Conservation (phyloP, 2,329 filamentous ascomycete species). For the Pseudonectria foliicola region DNA sequence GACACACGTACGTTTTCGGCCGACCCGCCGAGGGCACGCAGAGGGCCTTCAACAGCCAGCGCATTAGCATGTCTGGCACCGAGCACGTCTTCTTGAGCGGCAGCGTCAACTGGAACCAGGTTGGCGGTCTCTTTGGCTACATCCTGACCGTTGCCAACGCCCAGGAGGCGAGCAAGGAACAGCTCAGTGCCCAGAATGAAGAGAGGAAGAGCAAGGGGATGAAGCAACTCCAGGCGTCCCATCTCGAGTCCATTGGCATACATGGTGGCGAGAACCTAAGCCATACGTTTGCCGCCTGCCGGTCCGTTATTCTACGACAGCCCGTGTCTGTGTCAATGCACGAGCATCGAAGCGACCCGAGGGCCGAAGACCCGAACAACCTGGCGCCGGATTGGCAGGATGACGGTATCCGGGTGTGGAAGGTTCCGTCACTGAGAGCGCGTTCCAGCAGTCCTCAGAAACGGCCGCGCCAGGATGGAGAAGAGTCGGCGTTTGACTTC, state of each 20-base stretch:
- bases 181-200: conserved; percentile 31
- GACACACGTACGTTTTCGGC: conserved; percentile 79
- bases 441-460: conserved; percentile 30
- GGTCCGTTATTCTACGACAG: conserved; percentile 80
- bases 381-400: conserved; percentile 65
- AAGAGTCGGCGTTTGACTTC: conserved; percentile 5
- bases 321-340: conserved; percentile 65
- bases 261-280: conserved; percentile 76
- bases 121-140: conserved; percentile 78
- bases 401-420: conserved; percentile 75
- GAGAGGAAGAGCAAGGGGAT: conserved; percentile 33
- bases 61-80: conserved; percentile 55
- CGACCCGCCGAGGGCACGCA: conserved; percentile 79
- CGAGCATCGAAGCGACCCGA: conserved; percentile 53
- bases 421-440: conserved; percentile 47
- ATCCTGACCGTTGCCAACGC: conserved; percentile 76
- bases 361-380: conserved; percentile 18
- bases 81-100: conserved; percentile 81
- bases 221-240: conserved; percentile 17
- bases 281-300: conserved; percentile 72
- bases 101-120: conserved; percentile 63
- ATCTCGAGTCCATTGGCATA: conserved; percentile 46
- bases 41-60: conserved; percentile 64
- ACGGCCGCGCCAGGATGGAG: conserved; percentile 19
- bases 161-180: conserved; percentile 40